Conservation (phyloP, 768 basidiomycete species). For the Lentinus brumalis region DNA sequence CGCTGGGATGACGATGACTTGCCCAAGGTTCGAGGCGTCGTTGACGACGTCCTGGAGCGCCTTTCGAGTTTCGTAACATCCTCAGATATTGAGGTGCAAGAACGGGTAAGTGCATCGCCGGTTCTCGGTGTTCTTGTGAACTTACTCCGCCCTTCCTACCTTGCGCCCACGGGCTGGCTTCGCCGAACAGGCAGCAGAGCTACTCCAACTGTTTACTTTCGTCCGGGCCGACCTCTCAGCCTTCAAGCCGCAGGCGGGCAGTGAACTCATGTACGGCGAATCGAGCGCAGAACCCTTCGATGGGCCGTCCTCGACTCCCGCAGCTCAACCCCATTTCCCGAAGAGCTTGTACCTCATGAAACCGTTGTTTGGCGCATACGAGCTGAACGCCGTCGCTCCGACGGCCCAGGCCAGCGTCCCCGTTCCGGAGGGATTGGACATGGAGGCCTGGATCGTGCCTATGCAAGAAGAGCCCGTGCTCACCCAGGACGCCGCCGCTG, state of each 20-base stretch:
- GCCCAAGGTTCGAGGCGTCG: constrained; percentile 61
- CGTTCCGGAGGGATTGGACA: constrained; percentile 81
- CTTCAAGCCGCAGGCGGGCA: constrained; percentile 44
- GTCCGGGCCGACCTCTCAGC: constrained; percentile 70
- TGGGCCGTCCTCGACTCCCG: constrained; percentile 15
- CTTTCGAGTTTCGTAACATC: constrained; percentile 60
- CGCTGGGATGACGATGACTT: constrained; percentile 78
- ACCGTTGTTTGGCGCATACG: constrained; percentile 75
- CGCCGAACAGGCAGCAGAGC: constrained; percentile 73
- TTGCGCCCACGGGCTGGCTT: background rate
- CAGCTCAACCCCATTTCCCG: constrained; percentile 64
- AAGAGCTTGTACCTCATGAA: constrained; percentile 87
- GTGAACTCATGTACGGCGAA: constrained; percentile 40
- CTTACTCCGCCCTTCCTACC: constrained; percentile 4
- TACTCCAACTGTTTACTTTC: constrained; percentile 72
- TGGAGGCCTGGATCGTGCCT: constrained; percentile 84
- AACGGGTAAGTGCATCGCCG: constrained; percentile 62
- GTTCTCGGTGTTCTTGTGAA: background rate
- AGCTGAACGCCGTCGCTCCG: constrained; percentile 82
- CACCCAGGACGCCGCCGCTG: constrained; percentile 32
- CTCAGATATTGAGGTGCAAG: constrained; percentile 86
- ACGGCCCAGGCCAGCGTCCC: constrained; percentile 81
- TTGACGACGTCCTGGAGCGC: constrained; percentile 61
- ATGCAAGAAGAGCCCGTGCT: constrained; percentile 40
- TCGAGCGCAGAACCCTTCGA: constrained; percentile 42